Evolutionary conservation across 148 eudicot genomes (phyloP), one percentile per base, ranked within the genome.

Genomic region (Dianthus caryophyllus): DNA sequence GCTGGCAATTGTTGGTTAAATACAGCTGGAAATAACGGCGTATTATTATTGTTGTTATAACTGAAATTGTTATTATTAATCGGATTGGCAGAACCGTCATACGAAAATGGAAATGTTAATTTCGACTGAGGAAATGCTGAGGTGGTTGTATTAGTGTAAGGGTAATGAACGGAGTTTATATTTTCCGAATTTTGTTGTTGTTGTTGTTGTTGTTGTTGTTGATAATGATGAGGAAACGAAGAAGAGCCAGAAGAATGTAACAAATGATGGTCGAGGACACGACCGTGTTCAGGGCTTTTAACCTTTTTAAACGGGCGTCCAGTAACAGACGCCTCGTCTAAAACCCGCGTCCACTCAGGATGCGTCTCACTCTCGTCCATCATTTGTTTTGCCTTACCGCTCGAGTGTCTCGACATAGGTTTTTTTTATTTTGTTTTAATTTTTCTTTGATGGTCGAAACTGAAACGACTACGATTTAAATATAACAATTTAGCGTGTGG

Each of bases 71-170:
- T n/a, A 50, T 50, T n/a, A 18, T 50, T 48, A 24, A 59, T 26
- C 57, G 56, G 78, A 36, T 69, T 71, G 1, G 66, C 44, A 1
- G 83, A 71, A 17, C 76, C 79, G n/a, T 88, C 90, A 22, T 79
- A 72, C 20, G 96, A 76, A 61, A 89, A 89, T 9, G 96, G 96
- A 67, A 89, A 89, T 5, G 78, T 52, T 27, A 71, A 75, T 61
- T 75, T 78, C 3, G 91, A 79, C 13, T 11, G 31, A 1, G 59
- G 16, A 25, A 54, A 54, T 22, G 27, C 17, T 6, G 87, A 67
- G 0, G 74, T 51, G 11, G 66, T 55, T 4, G 82, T 49, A 10
- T 69, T 55, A 2, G 80, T 49, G 7, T 71, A 61, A 12, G 70
- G 12, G 13, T 52, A n/a, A 9, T 46, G 7, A 62, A 38, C 17